These are phyloP conservation scores for Tylopilus sp. DNA, from an alignment of 1,284 basidiomycete genomes.

Conservation along the genomic window DNA sequence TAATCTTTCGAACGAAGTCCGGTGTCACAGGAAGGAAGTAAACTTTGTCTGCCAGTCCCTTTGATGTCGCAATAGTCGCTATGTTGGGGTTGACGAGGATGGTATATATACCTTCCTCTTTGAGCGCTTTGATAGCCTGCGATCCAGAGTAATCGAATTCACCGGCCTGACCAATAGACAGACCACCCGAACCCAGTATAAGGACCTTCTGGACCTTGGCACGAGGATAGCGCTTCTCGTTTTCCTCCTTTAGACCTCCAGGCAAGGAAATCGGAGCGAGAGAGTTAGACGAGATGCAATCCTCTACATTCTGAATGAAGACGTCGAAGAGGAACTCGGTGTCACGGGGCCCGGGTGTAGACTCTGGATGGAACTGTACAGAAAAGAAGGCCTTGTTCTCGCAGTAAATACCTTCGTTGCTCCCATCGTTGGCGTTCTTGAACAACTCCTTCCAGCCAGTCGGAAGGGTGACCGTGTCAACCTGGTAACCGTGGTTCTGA, in stretches of 20 bases:
- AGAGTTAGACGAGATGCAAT: slow-evolving; percentile 69
- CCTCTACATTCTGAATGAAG: slow-evolving; percentile 86
- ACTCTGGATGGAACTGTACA: slow-evolving; percentile 99
- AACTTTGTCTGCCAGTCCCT: slow-evolving; percentile 97
- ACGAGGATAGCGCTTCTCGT: slow-evolving; percentile 75
- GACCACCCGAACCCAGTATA: slow-evolving; percentile 95
- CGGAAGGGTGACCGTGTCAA: slow-evolving; percentile 80
- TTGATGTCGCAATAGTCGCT: slow-evolving; percentile 98
- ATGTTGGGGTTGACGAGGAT: slow-evolving; percentile 99
- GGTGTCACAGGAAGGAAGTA: slow-evolving; percentile 99
- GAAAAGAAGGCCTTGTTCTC: slow-evolving; percentile 93
- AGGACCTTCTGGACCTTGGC: slow-evolving; percentile 89
- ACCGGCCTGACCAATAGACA: slow-evolving; percentile 97
- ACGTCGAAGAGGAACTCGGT: slow-evolving; percentile 99
- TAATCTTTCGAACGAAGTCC: slow-evolving; percentile 97
- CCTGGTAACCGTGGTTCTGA: slow-evolving; percentile 99
- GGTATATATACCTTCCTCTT: slow-evolving; percentile 98
- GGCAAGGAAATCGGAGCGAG: slow-evolving; percentile 82
- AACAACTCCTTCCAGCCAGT: slow-evolving; percentile 92
- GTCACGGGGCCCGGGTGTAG: slow-evolving; percentile 96
- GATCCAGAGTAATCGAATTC: slow-evolving; percentile 99
- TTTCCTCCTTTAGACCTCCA: slow-evolving; percentile 83
- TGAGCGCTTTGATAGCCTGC: slow-evolving; percentile 98
- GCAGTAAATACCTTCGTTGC: slow-evolving; percentile 97
- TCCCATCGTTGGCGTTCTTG: slow-evolving; percentile 94